A percentile compares a stretch with the other conserved stretches of the same genome.
Conservation (phyloP, 768 basidiomycete species). For the Leccinum pellstonianum region DNA sequence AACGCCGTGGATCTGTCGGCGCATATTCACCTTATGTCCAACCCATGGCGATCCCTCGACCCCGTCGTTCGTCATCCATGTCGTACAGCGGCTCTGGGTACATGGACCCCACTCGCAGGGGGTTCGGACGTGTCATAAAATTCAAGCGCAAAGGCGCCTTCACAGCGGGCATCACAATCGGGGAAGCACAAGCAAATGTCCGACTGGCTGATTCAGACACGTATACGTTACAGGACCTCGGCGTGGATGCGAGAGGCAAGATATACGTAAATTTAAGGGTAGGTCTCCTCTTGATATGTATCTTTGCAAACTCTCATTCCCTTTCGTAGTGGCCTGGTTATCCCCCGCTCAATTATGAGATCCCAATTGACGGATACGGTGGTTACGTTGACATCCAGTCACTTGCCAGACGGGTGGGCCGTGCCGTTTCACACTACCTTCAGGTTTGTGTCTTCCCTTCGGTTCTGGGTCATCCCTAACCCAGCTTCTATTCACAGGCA, state of each 20-base stretch:
- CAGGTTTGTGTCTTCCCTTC: conserved; percentile 44
- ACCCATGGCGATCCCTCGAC: conserved; percentile 22
- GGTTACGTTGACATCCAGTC: conserved; percentile 65
- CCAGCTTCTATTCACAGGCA: conserved; percentile 39
- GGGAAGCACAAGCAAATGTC: conserved; percentile 65
- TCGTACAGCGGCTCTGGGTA: conserved; percentile 35
- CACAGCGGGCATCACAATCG: conserved; percentile 61
- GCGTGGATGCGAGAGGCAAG: conserved; percentile 57
- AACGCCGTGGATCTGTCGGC: conserved; percentile 21
- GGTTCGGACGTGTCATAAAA: conserved; percentile 55
- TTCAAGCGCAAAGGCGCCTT: conserved; percentile 75
- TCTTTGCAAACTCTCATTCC: conserved; percentile 1
- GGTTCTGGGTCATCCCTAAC: conserved; percentile 10
- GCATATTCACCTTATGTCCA: conserved; percentile 26
- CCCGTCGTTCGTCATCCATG: conserved; percentile 40
- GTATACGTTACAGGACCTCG: conserved; percentile 64
- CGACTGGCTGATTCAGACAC: conserved; percentile 59
- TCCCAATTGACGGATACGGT: conserved; percentile 66
- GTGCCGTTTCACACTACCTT: conserved; percentile 73
- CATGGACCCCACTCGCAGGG: conserved; percentile 45
- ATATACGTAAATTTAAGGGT: conserved; percentile 65
- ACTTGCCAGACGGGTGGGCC: conserved; percentile 63
- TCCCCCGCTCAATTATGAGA: conserved; percentile 67
- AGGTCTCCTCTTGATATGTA: conserved; percentile 23
- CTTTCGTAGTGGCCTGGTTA: conserved; percentile 67